Base-by-base conservation (phyloP, 257 asterid species). In the Capsicum chinense region DNA sequence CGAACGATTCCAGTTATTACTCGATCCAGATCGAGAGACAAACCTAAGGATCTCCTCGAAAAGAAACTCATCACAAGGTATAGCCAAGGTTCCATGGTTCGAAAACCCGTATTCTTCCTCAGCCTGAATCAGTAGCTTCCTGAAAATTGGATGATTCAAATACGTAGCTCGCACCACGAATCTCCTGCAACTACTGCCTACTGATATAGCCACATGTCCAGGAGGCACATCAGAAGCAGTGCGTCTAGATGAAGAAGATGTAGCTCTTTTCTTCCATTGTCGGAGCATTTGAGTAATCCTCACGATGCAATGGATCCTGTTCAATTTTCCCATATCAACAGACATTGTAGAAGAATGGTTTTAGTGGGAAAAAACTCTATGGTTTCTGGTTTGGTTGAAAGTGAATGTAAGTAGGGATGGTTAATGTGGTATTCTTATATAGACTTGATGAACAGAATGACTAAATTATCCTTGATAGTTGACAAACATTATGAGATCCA, bases 91-190 rank as follows among this genome's bases (percentile, higher is more conserved):
- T 0, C 99, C 98, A 6, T 92, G 80, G 63, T 83, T 86, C 3
- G 86, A 87, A 84, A 94, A 95, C 0, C 99, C 99, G 89, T 89
- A 95, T 70, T 92, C 98, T 64, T 94, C 97, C 90, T 90, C 99
- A 15, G 98, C 97, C 59, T 90, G 93, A 68, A 81, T 84, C 80
- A 95, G 71, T 8, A 94, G 90, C 83, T 85, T 88, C 88, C 86
- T 82, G 85, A 95, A 95, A 11, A 92, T 82, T 8, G 99, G 95
- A 85, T 94, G 97, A 87, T 95, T 95, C 59, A 95, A 92, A 88
- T 88, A 83, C 85, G 92, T 84, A 21, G 97, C 92, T 67, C 92
- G 97, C 60, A 95, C 97, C 15, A 94, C 85, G 84, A 90, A 95
- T 84, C 99, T 85, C 74, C 86, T 87, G 67, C 83, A 59, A 83